Evolutionary conservation across 2,329 filamentous ascomycete species (phyloP).

Genomic region (Elsinoe fawcettii): DNA sequence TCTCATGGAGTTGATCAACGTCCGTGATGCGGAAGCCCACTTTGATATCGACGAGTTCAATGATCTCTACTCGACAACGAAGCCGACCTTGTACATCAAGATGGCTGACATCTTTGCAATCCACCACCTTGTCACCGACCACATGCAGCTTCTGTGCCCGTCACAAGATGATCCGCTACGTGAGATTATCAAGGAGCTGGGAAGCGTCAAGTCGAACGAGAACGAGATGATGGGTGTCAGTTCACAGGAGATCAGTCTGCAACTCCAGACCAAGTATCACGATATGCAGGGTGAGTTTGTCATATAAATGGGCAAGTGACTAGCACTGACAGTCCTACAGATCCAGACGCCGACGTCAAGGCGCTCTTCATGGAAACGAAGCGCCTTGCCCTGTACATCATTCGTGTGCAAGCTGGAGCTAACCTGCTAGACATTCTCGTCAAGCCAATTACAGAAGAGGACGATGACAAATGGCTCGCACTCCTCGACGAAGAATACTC

Average conservation of each 20-base stretch:
- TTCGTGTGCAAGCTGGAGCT: slow-evolving; percentile 83
- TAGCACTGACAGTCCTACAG: slow-evolving; percentile 33
- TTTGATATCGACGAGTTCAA: slow-evolving; percentile 99
- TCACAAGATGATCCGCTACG: slow-evolving; percentile 77
- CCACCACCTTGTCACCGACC: slow-evolving; percentile 75
- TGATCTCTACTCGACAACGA: slow-evolving; percentile 90
- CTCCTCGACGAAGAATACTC: slow-evolving; percentile 67
- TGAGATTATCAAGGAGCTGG: slow-evolving; percentile 87
- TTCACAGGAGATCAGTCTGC: slow-evolving; percentile 83
- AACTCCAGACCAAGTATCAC: slow-evolving; percentile 79
- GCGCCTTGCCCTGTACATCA: slow-evolving; percentile 93
- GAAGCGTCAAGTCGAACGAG: slow-evolving; percentile 94
- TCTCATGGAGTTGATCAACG: slow-evolving; percentile 68
- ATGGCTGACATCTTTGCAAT: slow-evolving; percentile 96
- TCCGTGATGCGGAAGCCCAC: slow-evolving; percentile 78
- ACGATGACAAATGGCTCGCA: slow-evolving; percentile 79
- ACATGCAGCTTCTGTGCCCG: slow-evolving; percentile 70
- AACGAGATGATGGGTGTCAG: slow-evolving; percentile 82
- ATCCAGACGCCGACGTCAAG: slow-evolving; percentile 88
- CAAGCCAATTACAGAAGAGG: slow-evolving; percentile 76
- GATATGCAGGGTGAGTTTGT: slow-evolving; percentile 59
- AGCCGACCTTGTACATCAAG: slow-evolving; percentile 98
- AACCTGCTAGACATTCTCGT: slow-evolving; percentile 95
- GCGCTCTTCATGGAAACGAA: slow-evolving; percentile 97
- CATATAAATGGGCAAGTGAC: slow-evolving; percentile 13